Evolutionary conservation across 805 yeast species (phyloP).

Genomic region (Torulaspora microellipsoides): DNA sequence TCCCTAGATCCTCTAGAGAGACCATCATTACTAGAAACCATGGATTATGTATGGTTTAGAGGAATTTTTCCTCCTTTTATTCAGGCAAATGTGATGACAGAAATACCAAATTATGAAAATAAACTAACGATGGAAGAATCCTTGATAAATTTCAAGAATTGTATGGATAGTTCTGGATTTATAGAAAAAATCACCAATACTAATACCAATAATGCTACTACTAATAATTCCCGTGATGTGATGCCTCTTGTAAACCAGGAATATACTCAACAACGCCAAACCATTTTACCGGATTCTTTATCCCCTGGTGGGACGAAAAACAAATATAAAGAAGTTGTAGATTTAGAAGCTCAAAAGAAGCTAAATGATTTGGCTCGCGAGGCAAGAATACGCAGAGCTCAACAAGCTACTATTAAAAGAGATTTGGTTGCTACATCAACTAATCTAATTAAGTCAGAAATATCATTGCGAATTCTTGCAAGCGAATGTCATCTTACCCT

Average conservation of each 20-base stretch:
- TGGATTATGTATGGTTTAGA: constrained; percentile 81
- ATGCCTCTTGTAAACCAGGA: constrained; percentile 34
- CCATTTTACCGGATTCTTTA: constrained; percentile 79
- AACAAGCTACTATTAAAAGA: constrained; percentile 30
- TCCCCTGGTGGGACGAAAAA: constrained; percentile 89
- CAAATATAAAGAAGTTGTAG: constrained; percentile 74
- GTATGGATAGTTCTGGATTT: constrained; percentile 63
- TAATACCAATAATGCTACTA: background rate
- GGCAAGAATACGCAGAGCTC: constrained; percentile 35
- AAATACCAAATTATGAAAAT: constrained; percentile 57
- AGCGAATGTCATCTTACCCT: constrained; percentile 45
- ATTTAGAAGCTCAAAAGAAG: constrained; percentile 33
- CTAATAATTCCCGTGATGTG: constrained; percentile 4
- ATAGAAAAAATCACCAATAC: constrained; percentile 22
- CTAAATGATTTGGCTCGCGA: constrained; percentile 35
- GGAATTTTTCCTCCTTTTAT: constrained; percentile 81
- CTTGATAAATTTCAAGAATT: constrained; percentile 57
- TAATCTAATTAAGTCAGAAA: constrained; percentile 36
- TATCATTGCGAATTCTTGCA: constrained; percentile 37
- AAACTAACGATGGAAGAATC: constrained; percentile 58
- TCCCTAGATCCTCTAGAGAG: constrained; percentile 74
- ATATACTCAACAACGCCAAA: constrained; percentile 30
- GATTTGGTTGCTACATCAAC: constrained; percentile 35
- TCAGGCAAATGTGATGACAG: constrained; percentile 41
- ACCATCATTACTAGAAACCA: constrained; percentile 73